Base-by-base conservation (phyloP, 768 basidiomycete species). In the Rhodotorula kratochvilovae region DNA sequence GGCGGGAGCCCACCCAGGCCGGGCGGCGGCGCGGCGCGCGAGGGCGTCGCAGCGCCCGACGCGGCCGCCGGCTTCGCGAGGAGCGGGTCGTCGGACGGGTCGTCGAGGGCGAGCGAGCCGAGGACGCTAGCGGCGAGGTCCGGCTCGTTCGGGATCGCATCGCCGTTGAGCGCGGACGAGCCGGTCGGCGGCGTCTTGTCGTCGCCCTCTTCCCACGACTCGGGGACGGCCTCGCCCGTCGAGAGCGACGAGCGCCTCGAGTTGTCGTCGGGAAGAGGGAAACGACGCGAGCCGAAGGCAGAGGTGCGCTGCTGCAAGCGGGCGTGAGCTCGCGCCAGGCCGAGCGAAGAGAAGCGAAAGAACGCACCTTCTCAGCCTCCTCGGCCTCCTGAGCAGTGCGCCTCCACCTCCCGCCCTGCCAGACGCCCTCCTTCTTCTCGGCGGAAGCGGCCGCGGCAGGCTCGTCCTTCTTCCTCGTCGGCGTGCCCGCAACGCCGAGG, bases 391-490 rank as follows among this genome's bases (percentile, higher is more conserved):
- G 56, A 25, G 64, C 70, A 5, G 55, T 56, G 5, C 73, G 39
- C 36, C 73, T 53, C 73, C 73, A 75, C 50, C 68, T 68, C 0
- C 73, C 70, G 12, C 73, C 70, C 35, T 75, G 73, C 73, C 73
- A 75, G 6, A 71, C 73, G 31, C 68, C 70, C 51, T 75, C 62
- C n/a, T 61, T 56, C 48, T 50, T 50, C 48, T 50, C 48, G 25
- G 25, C 48, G 7, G 48, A 50, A 11, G 48, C 48, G 48, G 15
- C 19, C 27, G 63, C 48, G 31, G 29, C 56, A 3, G 62, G 39
- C 17, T 69, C 65, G 45, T 73, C 66, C 21, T 50, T 42, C 39
- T 48, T 57, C 33, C 43, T 19, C 10, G 57, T 27, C 17, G 68
- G 61, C 33, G 55, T 56, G 15, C 31, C 62, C 11, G 21, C 51